These are phyloP conservation scores for Paramecium bursaria DNA, from an alignment of 73 alveolate species.

Conservation along the genomic window DNA sequence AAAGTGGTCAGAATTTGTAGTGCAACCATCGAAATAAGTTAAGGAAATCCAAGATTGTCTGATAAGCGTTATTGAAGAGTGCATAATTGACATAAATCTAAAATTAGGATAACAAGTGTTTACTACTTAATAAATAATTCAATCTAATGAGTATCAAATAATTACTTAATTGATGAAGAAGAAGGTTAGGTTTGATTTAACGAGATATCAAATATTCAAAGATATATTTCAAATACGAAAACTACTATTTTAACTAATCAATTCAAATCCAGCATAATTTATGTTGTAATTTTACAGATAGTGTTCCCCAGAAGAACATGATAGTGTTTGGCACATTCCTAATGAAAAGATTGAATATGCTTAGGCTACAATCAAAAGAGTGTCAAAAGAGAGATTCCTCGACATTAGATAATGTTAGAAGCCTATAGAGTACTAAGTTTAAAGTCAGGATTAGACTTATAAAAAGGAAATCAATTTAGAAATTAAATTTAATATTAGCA, in stretches of 20 bases:
- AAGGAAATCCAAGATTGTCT: slow-evolving; percentile 15
- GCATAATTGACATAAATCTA: slow-evolving; percentile 1
- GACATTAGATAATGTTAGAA: neutral
- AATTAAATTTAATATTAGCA: slow-evolving; percentile 27
- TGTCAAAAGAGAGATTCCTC: neutral
- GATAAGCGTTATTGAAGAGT: neutral
- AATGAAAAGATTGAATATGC: neutral
- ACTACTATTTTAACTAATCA: neutral
- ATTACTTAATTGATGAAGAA: neutral
- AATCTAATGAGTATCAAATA: neutral
- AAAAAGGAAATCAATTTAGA: slow-evolving; percentile 14
- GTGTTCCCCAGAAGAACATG: slow-evolving; percentile 13
- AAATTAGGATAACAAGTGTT: slow-evolving; percentile 2
- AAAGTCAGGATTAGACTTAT: neutral
- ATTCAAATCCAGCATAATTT: slow-evolving; percentile 3
- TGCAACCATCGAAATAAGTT: neutral
- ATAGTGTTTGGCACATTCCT: slow-evolving; percentile 34
- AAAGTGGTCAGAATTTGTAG: slow-evolving; percentile 29
- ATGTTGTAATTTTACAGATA: neutral
- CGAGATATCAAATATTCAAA: neutral
- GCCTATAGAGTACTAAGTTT: neutral
- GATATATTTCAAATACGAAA: slow-evolving; percentile 38
- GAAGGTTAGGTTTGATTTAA: neutral
- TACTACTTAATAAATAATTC: neutral
- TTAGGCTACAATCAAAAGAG: neutral